A percentile compares a stretch with the other conserved stretches of the same genome.
phyloP scores from a whole-genome alignment of 2,329 filamentous ascomycete species.

The Neonectria ditissima region DNA sequence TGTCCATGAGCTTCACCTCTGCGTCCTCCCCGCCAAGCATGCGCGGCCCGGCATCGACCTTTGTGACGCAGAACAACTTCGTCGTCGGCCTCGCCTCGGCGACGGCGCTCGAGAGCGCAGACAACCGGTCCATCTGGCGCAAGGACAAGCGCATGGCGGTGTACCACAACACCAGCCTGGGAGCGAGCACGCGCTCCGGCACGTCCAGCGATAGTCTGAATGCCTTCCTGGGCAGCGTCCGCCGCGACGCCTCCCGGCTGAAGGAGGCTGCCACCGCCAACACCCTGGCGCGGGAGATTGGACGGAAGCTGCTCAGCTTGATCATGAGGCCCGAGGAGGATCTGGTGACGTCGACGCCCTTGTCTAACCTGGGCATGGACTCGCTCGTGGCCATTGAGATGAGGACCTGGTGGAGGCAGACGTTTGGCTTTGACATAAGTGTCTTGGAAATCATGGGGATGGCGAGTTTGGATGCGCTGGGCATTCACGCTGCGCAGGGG shows the following conservation, averaged over 20 bases:
- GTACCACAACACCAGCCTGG: constrained; percentile 28
- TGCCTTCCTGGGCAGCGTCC: no score
- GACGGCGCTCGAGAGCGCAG: constrained; percentile 21
- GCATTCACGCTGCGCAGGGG: constrained; percentile 11
- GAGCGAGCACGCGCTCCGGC: no score
- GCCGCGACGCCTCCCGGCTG: no score
- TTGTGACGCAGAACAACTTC: not conserved
- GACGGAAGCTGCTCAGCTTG: constrained; percentile 29
- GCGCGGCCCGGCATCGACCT: not conserved
- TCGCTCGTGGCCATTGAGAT: constrained; percentile 40
- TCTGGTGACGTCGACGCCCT: constrained; percentile 11
- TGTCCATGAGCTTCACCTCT: no score
- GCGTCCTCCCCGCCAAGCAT: constrained; percentile 7
- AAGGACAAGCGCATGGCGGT: constrained; percentile 39
- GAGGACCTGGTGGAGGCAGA: constrained; percentile 38
- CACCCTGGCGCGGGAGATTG: constrained; percentile 23
- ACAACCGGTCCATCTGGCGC: constrained; percentile 34
- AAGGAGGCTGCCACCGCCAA: no score
- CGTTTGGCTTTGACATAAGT: constrained; percentile 36
- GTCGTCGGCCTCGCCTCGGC: constrained; percentile 32
- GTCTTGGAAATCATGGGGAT: constrained; percentile 35
- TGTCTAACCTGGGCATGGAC: constrained; percentile 35
- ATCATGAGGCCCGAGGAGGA: constrained; percentile 34
- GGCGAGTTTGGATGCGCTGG: constrained; percentile 15
- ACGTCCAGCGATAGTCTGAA: no score